Base-by-base conservation (phyloP, 2,329 filamentous ascomycete species). In the Aspergillus aculeatus region DNA sequence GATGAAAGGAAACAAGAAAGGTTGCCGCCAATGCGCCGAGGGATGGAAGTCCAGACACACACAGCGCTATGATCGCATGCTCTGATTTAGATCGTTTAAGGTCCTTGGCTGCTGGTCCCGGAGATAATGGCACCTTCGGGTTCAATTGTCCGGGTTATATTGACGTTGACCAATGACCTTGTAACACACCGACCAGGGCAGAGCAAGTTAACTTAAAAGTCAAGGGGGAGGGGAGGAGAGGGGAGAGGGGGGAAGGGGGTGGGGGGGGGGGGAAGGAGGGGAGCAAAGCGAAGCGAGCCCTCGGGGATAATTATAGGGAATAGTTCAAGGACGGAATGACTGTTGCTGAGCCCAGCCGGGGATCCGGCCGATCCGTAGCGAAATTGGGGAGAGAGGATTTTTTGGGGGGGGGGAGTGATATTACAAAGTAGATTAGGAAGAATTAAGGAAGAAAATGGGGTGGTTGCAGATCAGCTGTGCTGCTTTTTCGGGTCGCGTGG, bases 361-460 rank as follows among this genome's bases (percentile, higher is more conserved):
- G 49, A 60, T 48, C 56, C 56, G 56, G 56, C 35, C 56, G 52
- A 53, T 58, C 56, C 56, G 55, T 29, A 29, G 35, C 26, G 26
- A 31, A 47, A 23, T 54, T 16, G 23, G 14, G 47, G 12, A 32
- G 31, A 38, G 23, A 14, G 16, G 38, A 44, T 44, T 44, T 44
- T 19, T 19, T 19, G 12, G 14, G 16, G 2, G 14, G 14, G 6
- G 16, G 2, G n/a, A 41, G 2, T 19, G 38, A 44, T 44, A 23
- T 3, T 23, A 44, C 32, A 12, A 35, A 26, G n/a, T 48, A 52
- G 35, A 52, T 16, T 5, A 26, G 26, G 49, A 52, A 52, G 26
- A 29, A 53, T 16, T 44, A 44, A 44, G 38, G 38, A 44, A 44
- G 16, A 16, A 19, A 44, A 44, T 44, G 38, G 38, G 38, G 38